Conservation (phyloP, 768 basidiomycete genomes). For the Leucosporidium scottii region DNA sequence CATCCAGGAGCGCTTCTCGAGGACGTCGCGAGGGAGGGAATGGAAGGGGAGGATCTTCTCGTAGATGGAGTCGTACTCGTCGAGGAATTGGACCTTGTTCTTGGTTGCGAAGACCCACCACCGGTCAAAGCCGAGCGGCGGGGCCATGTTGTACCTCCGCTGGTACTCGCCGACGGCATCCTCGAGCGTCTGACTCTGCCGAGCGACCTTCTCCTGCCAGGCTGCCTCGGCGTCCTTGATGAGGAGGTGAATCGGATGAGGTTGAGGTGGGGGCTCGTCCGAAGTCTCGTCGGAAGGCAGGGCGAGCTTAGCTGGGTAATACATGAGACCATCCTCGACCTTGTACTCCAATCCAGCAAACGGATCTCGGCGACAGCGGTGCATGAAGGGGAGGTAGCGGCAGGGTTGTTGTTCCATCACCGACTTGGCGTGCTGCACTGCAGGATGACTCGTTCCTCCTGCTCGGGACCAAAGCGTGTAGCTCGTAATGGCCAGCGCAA, state of each 20-base stretch:
- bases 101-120: slow-evolving; percentile 53
- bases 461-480: no score
- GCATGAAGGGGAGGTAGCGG: no score
- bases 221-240: slow-evolving; percentile 42
- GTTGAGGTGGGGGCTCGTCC: slow-evolving; percentile 48
- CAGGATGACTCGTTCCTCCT: no score
- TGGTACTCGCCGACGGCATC: slow-evolving; percentile 77
- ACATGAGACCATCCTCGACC: slow-evolving; percentile 8
- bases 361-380: no score
- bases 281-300: slow-evolving; percentile 28
- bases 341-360: no score
- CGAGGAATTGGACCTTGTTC: slow-evolving; percentile 66
- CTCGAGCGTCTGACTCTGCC: slow-evolving; percentile 69
- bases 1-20: slow-evolving; percentile 20
- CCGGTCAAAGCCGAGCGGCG: no score
- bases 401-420: no score
- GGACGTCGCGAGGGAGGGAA: slow-evolving; percentile 39
- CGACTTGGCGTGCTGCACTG: no score
- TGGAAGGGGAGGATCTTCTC: slow-evolving; percentile 48
- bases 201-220: slow-evolving; percentile 52
- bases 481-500: no score
- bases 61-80: slow-evolving; percentile 69
- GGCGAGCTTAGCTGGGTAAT: slow-evolving; percentile 15
- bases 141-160: slow-evolving; percentile 51
- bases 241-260: slow-evolving; percentile 50